Base-by-base conservation (phyloP, 495 filamentous ascomycete genomes). In the Hypomontagnella submonticulosa region DNA sequence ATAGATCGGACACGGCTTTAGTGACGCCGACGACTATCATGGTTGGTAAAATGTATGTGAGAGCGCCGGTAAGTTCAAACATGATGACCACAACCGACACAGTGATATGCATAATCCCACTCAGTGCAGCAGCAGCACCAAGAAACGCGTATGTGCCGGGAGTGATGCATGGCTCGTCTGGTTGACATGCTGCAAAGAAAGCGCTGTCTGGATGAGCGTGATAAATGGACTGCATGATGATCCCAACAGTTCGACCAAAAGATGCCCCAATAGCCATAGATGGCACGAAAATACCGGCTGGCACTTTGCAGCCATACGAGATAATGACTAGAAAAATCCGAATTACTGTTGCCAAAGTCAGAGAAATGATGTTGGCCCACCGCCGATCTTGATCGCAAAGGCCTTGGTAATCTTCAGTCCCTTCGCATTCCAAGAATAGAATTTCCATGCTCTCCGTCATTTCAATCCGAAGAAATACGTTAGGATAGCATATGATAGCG, bases 361-460 rank as follows among this genome's bases (percentile, higher is more conserved):
- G 81, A 1, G 93, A 95, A 30, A 92, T 61, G 8, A 97, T 84
- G 83, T 97, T 94, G 6, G 77, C 73, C 87, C 90, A 91, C 16
- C 92, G 86, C 59, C 91, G 89, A 32, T 74, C 86, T 81, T 66
- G 50, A 82, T 97, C 90, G 88, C 95, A 99, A 46, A 99, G 84
- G 0, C 90, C 93, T 48, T 94, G 84, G 68, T 97, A 97, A 69
- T 97, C 91, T 76, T 96, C 91, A 12, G 85, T 89, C 18, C 92
- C 94, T 75, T 97, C 93, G 70, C 95, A 99, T 78, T 99, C 96
- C 10, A 88, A 83, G 75, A 99, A 99, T 1, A 99, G 80, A 61
- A 97, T 96, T 75, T 97, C 93, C 95, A 99, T 98, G 79, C 92
- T 96, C 77, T 97, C 93, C 0, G 95, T 97, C 95, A 99, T 98